Evolutionary conservation across 352 stramenopile genomes (phyloP).

Genomic region (Pythium rishiriense): DNA sequence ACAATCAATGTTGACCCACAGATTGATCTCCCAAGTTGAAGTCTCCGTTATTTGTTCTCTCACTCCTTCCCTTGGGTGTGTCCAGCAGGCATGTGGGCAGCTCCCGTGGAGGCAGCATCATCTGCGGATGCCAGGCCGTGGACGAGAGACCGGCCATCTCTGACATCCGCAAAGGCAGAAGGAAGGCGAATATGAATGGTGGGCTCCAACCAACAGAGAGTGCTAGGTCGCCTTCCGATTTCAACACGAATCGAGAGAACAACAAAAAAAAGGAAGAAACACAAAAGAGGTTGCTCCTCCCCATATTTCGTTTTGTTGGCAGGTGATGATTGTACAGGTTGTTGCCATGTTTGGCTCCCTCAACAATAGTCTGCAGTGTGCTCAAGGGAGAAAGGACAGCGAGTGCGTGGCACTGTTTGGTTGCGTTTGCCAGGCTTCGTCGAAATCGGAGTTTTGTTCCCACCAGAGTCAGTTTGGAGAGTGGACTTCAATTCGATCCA

Average conservation of each 20-base stretch:
- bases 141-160: slow-evolving; percentile 7
- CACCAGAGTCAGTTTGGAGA: slow-evolving; percentile 10
- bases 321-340: not conserved
- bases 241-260: not conserved
- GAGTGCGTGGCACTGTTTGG: not conserved
- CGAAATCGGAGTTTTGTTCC: not conserved
- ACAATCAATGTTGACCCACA: not conserved
- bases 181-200: not conserved
- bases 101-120: not conserved
- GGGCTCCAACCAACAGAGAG: not conserved
- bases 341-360: not conserved
- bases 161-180: not conserved
- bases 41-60: slow-evolving; percentile 1
- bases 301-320: not conserved
- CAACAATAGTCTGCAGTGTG: not conserved
- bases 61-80: not conserved
- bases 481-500: not conserved
- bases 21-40: slow-evolving; percentile 14
- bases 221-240: not conserved
- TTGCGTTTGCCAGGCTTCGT: not conserved
- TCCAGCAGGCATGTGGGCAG: slow-evolving; percentile 20
- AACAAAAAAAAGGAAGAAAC: not conserved
- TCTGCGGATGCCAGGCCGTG: slow-evolving; percentile 6
- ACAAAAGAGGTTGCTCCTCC: too few species aligned
- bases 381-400: not conserved